These are phyloP conservation scores for Xylariaceae sp. DNA, from an alignment of 2,329 filamentous ascomycete genomes.

Conservation along the genomic window DNA sequence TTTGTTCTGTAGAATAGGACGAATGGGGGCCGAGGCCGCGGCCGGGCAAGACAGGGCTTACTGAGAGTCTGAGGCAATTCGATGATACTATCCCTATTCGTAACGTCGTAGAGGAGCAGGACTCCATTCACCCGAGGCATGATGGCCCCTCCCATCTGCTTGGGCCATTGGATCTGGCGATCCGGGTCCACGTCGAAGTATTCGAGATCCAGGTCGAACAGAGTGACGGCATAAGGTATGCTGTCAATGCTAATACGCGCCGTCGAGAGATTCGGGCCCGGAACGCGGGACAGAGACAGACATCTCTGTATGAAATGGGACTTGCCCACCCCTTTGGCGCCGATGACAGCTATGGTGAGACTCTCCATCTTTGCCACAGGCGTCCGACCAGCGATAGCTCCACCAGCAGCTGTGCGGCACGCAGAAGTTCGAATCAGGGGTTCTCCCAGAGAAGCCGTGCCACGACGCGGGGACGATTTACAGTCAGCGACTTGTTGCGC, in stretches of 20 bases:
- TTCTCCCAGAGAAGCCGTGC: conserved; percentile 2
- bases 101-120: conserved; percentile 81
- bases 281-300: conserved; percentile 45
- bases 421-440: not conserved
- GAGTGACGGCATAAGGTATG: conserved; percentile 48
- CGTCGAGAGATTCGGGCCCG: conserved; percentile 47
- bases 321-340: conserved; percentile 59
- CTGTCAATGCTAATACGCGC: conserved; percentile 53
- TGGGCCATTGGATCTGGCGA: conserved; percentile 58
- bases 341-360: conserved; percentile 60
- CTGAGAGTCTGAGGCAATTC: conserved; percentile 70
- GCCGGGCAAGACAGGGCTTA: no score
- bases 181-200: conserved; percentile 53
- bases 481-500: conserved; percentile 41
- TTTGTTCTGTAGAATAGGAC: not conserved
- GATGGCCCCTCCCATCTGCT: conserved; percentile 60
- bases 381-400: conserved; percentile 4
- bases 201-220: conserved; percentile 60
- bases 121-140: conserved; percentile 75
- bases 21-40: not conserved
- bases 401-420: not conserved
- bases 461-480: conserved; percentile 24
- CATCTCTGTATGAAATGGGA: conserved; percentile 60
- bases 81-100: conserved; percentile 65
- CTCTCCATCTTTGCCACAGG: conserved; percentile 42